A percentile compares a stretch with the other conserved stretches of the same genome.
phyloP scores from a whole-genome alignment of 495 filamentous ascomycete genomes.

The Hypomontagnella submonticulosa region DNA sequence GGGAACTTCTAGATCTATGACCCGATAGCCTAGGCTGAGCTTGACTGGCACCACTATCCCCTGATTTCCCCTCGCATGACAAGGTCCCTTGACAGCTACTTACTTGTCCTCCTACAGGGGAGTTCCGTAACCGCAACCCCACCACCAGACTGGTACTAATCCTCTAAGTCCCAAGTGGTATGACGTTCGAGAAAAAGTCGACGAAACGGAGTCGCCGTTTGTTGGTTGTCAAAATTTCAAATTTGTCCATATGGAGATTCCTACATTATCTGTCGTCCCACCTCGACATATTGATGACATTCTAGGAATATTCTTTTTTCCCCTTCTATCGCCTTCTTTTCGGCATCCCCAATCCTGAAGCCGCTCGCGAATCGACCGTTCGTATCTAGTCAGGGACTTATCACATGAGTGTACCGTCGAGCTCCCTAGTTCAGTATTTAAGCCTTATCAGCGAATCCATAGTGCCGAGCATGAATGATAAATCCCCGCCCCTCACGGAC shows the following conservation, averaged over 20 bases:
- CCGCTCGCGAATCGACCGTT: conserved; percentile 11
- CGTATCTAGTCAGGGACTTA: neutral
- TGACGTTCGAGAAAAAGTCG: conserved; percentile 34
- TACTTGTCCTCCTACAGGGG: neutral
- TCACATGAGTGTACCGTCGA: conserved; percentile 31
- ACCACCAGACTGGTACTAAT: conserved; percentile 17
- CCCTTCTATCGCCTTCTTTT: conserved; percentile 9
- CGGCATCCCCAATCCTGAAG: conserved; percentile 2
- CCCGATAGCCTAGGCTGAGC: conserved; percentile 1
- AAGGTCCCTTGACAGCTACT: neutral
- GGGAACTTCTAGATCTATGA: conserved; percentile 27
- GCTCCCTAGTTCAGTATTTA: conserved; percentile 29
- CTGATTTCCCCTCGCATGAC: conserved; percentile 38
- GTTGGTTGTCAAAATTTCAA: conserved; percentile 1
- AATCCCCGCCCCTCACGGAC: neutral
- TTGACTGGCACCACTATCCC: conserved; percentile 35
- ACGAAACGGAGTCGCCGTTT: conserved; percentile 45
- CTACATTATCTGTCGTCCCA: conserved; percentile 28
- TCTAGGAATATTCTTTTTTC: neutral
- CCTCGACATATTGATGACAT: conserved; percentile 21
- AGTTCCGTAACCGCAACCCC: conserved; percentile 32
- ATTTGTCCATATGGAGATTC: neutral
- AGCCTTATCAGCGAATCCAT: conserved; percentile 20
- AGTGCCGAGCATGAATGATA: conserved; percentile 23
- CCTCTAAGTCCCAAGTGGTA: conserved; percentile 24